Percentiles rank a stretch among this genome's conserved stretches.
Conservation (phyloP, 1,284 basidiomycete species). For the Rhizoctonia solani region DNA sequence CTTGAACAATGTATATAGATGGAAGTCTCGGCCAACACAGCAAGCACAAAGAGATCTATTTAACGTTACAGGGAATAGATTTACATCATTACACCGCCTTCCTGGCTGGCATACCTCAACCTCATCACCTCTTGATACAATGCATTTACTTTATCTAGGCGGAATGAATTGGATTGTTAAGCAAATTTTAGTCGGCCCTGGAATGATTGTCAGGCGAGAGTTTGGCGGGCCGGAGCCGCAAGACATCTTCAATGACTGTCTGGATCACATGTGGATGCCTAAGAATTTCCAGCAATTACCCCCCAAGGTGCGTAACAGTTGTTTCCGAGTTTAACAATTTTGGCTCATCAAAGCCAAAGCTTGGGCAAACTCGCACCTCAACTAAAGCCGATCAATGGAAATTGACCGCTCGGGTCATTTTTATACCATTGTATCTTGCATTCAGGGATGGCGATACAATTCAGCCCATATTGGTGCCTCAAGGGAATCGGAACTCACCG, state of each 20-base stretch:
- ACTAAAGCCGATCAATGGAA: conserved; percentile 28
- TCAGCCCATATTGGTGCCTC: neutral
- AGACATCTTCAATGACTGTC: neutral
- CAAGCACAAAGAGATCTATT: neutral
- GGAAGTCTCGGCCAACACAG: neutral
- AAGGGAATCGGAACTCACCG: neutral
- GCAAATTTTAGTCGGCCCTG: conserved; percentile 16
- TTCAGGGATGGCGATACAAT: conserved; percentile 1
- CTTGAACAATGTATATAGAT: conserved; percentile 1
- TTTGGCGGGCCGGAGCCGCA: neutral
- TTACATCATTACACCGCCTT: conserved; percentile 13
- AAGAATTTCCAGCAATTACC: conserved; percentile 5
- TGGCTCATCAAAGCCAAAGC: neutral
- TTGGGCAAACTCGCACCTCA: conserved; percentile 1
- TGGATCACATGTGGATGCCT: conserved; percentile 10
- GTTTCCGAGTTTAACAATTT: neutral
- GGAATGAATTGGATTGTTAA: conserved; percentile 31
- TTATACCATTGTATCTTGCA: conserved; percentile 9
- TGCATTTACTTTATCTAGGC: conserved; percentile 30
- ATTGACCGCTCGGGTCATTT: neutral
- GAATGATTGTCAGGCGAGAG: neutral
- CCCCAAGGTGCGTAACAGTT: conserved; percentile 25
- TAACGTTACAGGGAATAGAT: neutral
- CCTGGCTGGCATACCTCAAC: conserved; percentile 21
- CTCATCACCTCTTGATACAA: conserved; percentile 13